Conservation (phyloP, 768 basidiomycete genomes). For the Lentinula detonsa region DNA sequence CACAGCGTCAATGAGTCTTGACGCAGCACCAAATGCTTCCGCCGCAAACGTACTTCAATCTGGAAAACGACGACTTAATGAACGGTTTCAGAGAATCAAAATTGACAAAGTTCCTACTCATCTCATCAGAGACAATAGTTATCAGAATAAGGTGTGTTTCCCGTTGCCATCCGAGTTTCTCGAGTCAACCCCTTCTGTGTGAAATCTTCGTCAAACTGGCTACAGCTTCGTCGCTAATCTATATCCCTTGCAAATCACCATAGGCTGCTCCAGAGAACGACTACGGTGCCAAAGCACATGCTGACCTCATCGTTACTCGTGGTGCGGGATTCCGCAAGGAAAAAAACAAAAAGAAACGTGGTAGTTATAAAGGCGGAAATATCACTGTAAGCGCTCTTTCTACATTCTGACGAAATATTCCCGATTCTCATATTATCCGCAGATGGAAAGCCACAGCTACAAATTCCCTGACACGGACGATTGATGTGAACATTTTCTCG, state of each 20-base stretch:
- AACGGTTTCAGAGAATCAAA: conserved; percentile 80
- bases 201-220: background rate
- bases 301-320: conserved; percentile 87
- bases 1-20: conserved; percentile 19
- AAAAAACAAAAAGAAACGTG: conserved; percentile 99
- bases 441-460: conserved; percentile 85
- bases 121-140: conserved; percentile 61
- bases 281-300: conserved; percentile 82
- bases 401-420: background rate
- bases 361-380: conserved; percentile 90
- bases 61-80: conserved; percentile 35
- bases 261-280: conserved; percentile 67
- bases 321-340: conserved; percentile 97
- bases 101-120: conserved; percentile 42
- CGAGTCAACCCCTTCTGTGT: background rate
- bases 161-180: too few species aligned
- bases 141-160: conserved; percentile 60
- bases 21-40: conserved; percentile 10
- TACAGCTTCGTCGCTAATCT: background rate
- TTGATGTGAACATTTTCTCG: background rate
- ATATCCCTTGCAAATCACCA: background rate
- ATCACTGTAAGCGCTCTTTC: conserved; percentile 65
- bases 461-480: conserved; percentile 56
- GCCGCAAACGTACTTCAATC: conserved; percentile 22
- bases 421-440: background rate